Conservation (phyloP, 495 filamentous ascomycete species). For the Talaromyces wortmannii region DNA sequence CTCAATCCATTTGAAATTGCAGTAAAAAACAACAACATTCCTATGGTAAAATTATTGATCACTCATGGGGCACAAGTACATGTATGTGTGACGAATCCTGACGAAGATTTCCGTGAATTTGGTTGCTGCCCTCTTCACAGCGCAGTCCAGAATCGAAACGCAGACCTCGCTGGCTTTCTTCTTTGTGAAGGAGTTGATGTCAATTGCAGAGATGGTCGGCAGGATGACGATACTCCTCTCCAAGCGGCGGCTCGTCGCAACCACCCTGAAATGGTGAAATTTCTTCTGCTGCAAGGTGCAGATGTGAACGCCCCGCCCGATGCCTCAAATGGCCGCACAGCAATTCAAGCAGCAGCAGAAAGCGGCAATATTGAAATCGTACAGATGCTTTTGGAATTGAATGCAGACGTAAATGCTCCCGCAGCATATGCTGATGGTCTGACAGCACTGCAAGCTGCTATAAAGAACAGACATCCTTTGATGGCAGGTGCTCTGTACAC, state of each 20-base stretch:
- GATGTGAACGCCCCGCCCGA: conserved; percentile 3
- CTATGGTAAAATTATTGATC: conserved; percentile 6
- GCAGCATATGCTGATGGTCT: conserved; percentile 10
- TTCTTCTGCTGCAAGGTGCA: conserved; percentile 13
- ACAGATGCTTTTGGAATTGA: conserved; percentile 4
- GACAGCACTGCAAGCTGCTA: conserved; percentile 22
- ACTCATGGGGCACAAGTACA: conserved; percentile 3
- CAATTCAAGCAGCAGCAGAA: conserved; percentile 9
- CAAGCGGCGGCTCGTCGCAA: conserved; percentile 17
- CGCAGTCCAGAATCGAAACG: conserved; percentile 2
- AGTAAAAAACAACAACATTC: neutral
- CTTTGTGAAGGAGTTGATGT: conserved; percentile 6
- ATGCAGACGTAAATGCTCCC: conserved; percentile 19
- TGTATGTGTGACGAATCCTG: neutral
- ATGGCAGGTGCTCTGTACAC: conserved; percentile 6
- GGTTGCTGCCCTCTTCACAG: neutral
- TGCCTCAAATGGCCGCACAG: conserved; percentile 9
- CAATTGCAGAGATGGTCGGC: neutral
- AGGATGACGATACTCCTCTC: conserved; percentile 10
- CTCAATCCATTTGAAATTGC: conserved; percentile 6
- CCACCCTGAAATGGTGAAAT: conserved; percentile 9
- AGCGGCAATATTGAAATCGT: conserved; percentile 2
- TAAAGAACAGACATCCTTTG: conserved; percentile 10
- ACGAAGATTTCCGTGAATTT: neutral
- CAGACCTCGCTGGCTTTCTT: conserved; percentile 5